These are phyloP conservation scores for Hibiscus trionum DNA, from an alignment of 345 rosid genomes.

Conservation along the genomic window DNA sequence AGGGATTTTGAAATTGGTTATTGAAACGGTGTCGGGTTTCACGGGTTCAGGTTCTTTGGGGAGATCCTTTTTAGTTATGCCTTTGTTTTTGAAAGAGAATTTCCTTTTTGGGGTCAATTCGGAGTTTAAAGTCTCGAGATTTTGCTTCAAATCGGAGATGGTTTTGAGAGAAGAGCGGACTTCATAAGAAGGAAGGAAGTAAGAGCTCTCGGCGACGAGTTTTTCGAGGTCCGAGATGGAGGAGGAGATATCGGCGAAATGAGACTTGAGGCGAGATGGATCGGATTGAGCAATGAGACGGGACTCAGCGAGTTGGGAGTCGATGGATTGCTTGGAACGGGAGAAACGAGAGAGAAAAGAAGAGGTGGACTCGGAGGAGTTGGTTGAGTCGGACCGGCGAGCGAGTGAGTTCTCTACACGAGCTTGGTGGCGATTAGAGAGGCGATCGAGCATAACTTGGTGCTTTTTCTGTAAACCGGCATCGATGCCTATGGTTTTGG, in stretches of 20 bases:
- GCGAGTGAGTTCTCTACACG: slow-evolving; percentile 24
- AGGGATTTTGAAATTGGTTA: slow-evolving; percentile 17
- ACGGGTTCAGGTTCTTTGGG: slow-evolving; percentile 22
- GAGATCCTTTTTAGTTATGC: slow-evolving; percentile 22
- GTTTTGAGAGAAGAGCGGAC: slow-evolving; percentile 65
- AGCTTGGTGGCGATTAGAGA: slow-evolving; percentile 65
- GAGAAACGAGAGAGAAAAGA: slow-evolving; percentile 60
- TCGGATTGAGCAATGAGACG: slow-evolving; percentile 26
- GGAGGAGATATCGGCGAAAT: slow-evolving; percentile 41
- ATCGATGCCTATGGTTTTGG: slow-evolving; percentile 18
- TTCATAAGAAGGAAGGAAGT: slow-evolving; percentile 69
- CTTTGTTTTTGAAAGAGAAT: slow-evolving; percentile 63
- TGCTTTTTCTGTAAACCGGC: slow-evolving; percentile 45
- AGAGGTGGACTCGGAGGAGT: slow-evolving; percentile 39
- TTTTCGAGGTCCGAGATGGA: slow-evolving; percentile 63
- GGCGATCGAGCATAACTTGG: slow-evolving; percentile 69
- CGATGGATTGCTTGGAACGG: slow-evolving; percentile 43
- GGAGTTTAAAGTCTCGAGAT: slow-evolving; percentile 40
- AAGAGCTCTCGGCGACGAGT: slow-evolving; percentile 68
- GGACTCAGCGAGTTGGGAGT: slow-evolving; percentile 35
- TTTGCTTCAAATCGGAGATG: slow-evolving; percentile 56
- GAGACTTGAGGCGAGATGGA: slow-evolving; percentile 35
- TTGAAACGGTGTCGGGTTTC: slow-evolving; percentile 10
- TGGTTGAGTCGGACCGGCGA: slow-evolving; percentile 28
- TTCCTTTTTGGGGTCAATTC: slow-evolving; percentile 59